phyloP scores from a whole-genome alignment of 495 filamentous ascomycete species.

The Lasiosphaeria hispida region DNA sequence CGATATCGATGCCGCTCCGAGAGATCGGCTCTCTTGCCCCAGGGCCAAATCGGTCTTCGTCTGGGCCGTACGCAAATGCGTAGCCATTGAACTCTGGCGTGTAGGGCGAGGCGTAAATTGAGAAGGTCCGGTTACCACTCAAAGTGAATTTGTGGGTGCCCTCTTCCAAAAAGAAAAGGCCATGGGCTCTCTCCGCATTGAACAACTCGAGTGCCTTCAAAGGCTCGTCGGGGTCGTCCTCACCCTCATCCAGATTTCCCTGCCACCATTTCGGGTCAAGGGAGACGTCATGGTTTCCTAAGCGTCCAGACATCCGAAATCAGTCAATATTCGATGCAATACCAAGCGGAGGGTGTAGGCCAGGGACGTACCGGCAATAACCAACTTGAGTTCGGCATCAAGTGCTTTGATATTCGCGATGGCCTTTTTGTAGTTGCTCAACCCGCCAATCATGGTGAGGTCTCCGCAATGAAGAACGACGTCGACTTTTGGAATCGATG shows the following conservation, averaged over 20 bases:
- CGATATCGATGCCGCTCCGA: constrained; percentile 50
- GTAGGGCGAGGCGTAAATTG: constrained; percentile 61
- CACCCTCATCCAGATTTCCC: constrained; percentile 3
- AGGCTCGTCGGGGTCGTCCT: constrained; percentile 15
- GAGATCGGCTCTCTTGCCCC: background rate
- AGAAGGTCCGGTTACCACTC: constrained; percentile 50
- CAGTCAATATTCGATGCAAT: background rate
- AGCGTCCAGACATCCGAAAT: too few species aligned
- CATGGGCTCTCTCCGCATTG: constrained; percentile 39
- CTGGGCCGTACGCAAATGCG: constrained; percentile 57
- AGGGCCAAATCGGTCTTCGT: constrained; percentile 46
- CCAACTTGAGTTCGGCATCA: constrained; percentile 60
- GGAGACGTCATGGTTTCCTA: constrained; percentile 59
- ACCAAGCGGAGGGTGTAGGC: background rate
- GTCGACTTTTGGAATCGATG: constrained; percentile 44
- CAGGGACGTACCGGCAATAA: constrained; percentile 57
- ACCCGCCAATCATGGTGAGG: constrained; percentile 55
- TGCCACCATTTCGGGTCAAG: constrained; percentile 51
- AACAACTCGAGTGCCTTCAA: constrained; percentile 26
- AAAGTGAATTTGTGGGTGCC: constrained; percentile 51
- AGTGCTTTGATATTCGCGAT: constrained; percentile 49
- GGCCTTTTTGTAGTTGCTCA: constrained; percentile 47
- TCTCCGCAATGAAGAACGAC: constrained; percentile 65
- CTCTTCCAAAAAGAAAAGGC: constrained; percentile 62
- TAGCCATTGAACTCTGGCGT: constrained; percentile 58